Percentiles rank a stretch among this genome's conserved stretches.
phyloP scores from a whole-genome alignment of 306 rosid genomes.

The Clitoria ternatea region DNA sequence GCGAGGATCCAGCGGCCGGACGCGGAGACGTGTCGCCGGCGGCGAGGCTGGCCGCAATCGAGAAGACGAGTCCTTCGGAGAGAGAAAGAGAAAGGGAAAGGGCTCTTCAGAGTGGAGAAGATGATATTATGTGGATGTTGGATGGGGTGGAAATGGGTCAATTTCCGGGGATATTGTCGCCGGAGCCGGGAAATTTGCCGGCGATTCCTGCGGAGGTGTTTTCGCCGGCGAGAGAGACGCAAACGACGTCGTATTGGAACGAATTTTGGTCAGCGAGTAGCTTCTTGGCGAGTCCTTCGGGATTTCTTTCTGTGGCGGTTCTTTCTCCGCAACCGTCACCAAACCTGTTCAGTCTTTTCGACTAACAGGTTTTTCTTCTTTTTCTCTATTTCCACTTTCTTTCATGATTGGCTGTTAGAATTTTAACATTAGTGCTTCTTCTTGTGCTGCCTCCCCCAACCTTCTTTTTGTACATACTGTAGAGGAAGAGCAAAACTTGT shows the following conservation, averaged over 20 bases:
- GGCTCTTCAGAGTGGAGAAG: not conserved
- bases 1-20: not conserved
- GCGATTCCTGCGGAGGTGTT: conserved; percentile 43
- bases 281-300: conserved; percentile 46
- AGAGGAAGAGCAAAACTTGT: no score
- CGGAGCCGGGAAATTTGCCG: conserved; percentile 49
- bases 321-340: conserved; percentile 53
- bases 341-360: conserved; percentile 41
- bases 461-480: not conserved
- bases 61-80: conserved; percentile 48
- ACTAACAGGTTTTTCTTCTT: conserved; percentile 8
- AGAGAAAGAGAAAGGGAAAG: conserved; percentile 30
- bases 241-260: conserved; percentile 7
- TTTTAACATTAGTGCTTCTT: conserved; percentile 8
- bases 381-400: not conserved
- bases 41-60: conserved; percentile 61
- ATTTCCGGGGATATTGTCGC: conserved; percentile 52
- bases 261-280: conserved; percentile 35
- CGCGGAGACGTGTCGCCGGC: conserved; percentile 66
- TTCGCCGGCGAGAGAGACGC: conserved; percentile 38
- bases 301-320: conserved; percentile 30
- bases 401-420: not conserved
- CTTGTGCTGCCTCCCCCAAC: not conserved
- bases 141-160: conserved; percentile 47
- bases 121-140: conserved; percentile 13